Conservation (phyloP, 2,329 filamentous ascomycete genomes). For the Mycosphaerelloides madeirae region DNA sequence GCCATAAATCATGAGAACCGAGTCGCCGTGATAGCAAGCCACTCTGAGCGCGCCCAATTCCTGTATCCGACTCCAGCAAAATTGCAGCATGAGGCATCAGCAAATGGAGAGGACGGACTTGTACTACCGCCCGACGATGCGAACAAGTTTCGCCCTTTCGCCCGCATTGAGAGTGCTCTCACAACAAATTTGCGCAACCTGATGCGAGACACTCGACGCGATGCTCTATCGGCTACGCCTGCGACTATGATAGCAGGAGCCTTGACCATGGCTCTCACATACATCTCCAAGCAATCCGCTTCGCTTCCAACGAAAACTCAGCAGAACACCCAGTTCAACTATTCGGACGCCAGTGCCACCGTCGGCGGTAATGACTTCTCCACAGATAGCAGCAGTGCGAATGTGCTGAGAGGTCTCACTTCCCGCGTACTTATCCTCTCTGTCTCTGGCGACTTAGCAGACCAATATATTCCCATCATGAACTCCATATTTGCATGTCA, state of each 20-base stretch:
- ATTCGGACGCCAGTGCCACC: conserved; percentile 47
- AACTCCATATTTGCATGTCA: conserved; percentile 96
- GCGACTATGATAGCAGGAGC: conserved; percentile 89
- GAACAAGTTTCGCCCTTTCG: conserved; percentile 93
- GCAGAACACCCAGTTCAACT: conserved; percentile 55
- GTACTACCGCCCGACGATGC: conserved; percentile 45
- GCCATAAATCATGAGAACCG: conserved; percentile 91
- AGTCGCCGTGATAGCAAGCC: conserved; percentile 85
- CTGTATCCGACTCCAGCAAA: conserved; percentile 65
- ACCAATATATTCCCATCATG: conserved; percentile 96
- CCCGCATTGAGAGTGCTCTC: conserved; percentile 77
- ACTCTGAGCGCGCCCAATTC: conserved; percentile 80
- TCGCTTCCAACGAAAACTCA: conserved; percentile 36
- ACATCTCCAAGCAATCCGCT: conserved; percentile 75
- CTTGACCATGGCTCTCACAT: conserved; percentile 78
- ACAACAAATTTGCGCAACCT: conserved; percentile 69
- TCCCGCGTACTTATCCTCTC: conserved; percentile 85
- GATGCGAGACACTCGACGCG: conserved; percentile 61
- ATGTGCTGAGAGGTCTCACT: conserved; percentile 52
- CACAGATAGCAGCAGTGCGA: conserved; percentile 36
- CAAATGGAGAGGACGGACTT: conserved; percentile 23
- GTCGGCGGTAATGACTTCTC: conserved; percentile 52
- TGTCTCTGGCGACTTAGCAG: conserved; percentile 80
- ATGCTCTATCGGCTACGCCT: conserved; percentile 61
- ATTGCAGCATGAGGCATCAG: conserved; percentile 13